Conservation (phyloP, 345 rosid species). For the Passiflora organensis region DNA sequence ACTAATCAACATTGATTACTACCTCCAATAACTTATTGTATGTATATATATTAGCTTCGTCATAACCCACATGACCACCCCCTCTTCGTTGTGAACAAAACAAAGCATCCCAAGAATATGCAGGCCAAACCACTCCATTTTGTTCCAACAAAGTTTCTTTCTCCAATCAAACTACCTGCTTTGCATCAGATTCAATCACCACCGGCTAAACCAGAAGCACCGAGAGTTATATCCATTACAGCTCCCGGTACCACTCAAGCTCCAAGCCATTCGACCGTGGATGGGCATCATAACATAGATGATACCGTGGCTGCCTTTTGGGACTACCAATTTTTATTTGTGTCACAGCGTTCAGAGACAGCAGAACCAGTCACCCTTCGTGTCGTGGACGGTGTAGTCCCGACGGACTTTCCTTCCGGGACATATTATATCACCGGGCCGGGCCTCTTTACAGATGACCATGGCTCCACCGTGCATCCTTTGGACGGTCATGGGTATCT, state of each 20-base stretch:
- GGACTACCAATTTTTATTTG: conserved; percentile 76
- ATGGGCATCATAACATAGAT: conserved; percentile 10
- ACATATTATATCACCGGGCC: conserved; percentile 85
- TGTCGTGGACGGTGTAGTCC: conserved; percentile 54
- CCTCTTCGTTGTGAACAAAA: background rate
- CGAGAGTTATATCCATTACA: conserved; percentile 48
- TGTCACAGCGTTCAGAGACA: conserved; percentile 73
- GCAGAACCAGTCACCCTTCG: conserved; percentile 37
- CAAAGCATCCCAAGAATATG: conserved; percentile 22
- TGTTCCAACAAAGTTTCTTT: conserved; percentile 32
- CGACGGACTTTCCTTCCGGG: conserved; percentile 67
- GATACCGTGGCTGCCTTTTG: conserved; percentile 61
- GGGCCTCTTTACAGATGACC: conserved; percentile 74
- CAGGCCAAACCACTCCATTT: conserved; percentile 28
- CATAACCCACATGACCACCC: background rate
- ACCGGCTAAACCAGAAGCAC: conserved; percentile 21
- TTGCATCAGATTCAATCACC: conserved; percentile 22
- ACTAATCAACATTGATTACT: background rate
- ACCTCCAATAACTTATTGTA: background rate
- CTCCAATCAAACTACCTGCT: conserved; percentile 25
- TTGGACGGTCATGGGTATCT: conserved; percentile 89
- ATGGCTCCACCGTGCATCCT: conserved; percentile 91
- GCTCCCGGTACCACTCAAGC: conserved; percentile 19
- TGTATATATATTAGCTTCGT: background rate
- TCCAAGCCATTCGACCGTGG: conserved; percentile 5